A percentile compares a stretch with the other conserved stretches of the same genome.
Conservation (phyloP, 2,329 filamentous ascomycete species). For the Talaromyces sp. region DNA sequence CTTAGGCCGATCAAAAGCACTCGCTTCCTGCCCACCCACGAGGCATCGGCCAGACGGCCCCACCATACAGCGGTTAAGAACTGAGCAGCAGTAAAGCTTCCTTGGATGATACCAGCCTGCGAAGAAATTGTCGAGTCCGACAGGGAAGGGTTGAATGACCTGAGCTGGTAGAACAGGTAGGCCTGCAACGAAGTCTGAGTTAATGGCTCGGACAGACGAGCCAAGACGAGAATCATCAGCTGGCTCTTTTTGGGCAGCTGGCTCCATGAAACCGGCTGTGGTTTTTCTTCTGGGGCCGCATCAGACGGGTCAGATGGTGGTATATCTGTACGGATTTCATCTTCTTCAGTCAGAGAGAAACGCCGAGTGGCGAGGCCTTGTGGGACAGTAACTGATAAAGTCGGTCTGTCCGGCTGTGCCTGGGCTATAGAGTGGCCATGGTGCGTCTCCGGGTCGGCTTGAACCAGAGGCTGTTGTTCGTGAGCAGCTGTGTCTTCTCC, state of each 20-base stretch:
- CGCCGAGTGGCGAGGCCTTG: not conserved
- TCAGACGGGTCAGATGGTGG: not conserved
- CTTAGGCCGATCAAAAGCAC: slow-evolving; percentile 72
- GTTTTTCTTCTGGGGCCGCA: slow-evolving; percentile 1
- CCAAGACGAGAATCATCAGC: slow-evolving; percentile 69
- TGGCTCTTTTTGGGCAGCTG: slow-evolving; percentile 73
- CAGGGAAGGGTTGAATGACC: slow-evolving; percentile 62
- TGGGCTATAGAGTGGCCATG: not conserved
- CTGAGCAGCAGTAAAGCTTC: slow-evolving; percentile 75
- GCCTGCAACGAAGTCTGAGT: slow-evolving; percentile 72
- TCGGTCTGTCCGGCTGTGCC: not conserved
- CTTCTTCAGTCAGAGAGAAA: slow-evolving; percentile 7
- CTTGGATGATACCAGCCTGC: slow-evolving; percentile 73
- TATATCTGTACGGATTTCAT: slow-evolving; percentile 1
- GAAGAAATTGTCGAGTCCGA: slow-evolving; percentile 62
- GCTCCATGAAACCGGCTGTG: slow-evolving; percentile 55
- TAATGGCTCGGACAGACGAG: slow-evolving; percentile 75
- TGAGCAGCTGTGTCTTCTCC: not conserved
- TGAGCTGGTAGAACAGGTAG: slow-evolving; percentile 87
- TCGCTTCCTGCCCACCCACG: slow-evolving; percentile 65
- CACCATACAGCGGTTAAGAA: slow-evolving; percentile 78
- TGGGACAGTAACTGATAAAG: not conserved
- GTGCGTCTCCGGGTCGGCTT: not conserved
- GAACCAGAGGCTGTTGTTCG: not conserved
- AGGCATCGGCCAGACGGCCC: slow-evolving; percentile 66